Evolutionary conservation across 2,329 filamentous ascomycete genomes (phyloP).

Genomic region (Aspergillus chevalieri): DNA sequence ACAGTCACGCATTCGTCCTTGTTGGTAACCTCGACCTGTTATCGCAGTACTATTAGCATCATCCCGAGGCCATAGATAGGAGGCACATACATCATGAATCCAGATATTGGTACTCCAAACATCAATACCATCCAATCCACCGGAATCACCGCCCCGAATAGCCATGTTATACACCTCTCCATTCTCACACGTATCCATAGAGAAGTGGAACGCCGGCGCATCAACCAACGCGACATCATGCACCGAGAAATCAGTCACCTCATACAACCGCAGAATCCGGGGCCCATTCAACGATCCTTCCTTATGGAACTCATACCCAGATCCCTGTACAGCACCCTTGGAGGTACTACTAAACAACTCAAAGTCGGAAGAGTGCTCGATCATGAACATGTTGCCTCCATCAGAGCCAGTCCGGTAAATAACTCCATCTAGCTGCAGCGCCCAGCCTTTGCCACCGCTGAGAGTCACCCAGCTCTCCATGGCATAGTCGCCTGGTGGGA

Average conservation of each 20-base stretch:
- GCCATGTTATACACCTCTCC: constrained; percentile 53
- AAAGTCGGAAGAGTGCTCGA: constrained; percentile 47
- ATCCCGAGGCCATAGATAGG: not conserved
- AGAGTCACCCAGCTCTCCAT: constrained; percentile 47
- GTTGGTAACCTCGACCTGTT: constrained; percentile 52
- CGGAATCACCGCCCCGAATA: constrained; percentile 47
- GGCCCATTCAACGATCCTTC: constrained; percentile 37
- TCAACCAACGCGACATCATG: constrained; percentile 48
- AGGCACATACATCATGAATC: constrained; percentile 46
- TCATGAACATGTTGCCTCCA: constrained; percentile 50
- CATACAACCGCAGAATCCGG: constrained; percentile 42
- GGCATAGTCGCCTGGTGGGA: constrained; percentile 47
- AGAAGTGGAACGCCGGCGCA: constrained; percentile 47
- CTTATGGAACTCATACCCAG: constrained; percentile 46
- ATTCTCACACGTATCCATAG: constrained; percentile 45
- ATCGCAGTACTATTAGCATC: not conserved
- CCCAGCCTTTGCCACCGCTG: constrained; percentile 43
- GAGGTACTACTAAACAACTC: constrained; percentile 50
- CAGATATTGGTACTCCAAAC: constrained; percentile 51
- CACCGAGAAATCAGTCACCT: constrained; percentile 43
- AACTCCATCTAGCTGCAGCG: constrained; percentile 49
- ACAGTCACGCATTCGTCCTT: constrained; percentile 58
- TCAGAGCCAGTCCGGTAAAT: constrained; percentile 48
- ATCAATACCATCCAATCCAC: constrained; percentile 53
- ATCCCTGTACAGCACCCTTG: constrained; percentile 48